Percentiles rank a stretch among this genome's conserved stretches.
Conservation (phyloP, 371 early-diverging fungal genomes). For the Parasitella parasitica region DNA sequence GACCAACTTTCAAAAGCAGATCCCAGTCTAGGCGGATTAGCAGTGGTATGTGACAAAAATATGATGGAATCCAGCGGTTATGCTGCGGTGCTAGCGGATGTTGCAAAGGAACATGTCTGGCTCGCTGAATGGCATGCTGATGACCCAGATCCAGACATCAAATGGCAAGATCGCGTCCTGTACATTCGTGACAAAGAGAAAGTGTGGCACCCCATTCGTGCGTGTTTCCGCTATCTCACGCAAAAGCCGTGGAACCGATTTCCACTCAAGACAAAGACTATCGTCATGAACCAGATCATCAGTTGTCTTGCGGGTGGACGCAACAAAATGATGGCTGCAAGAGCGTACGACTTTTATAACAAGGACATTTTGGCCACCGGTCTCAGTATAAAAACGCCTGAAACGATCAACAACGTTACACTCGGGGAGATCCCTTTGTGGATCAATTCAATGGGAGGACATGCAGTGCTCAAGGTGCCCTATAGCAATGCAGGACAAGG, state of each 20-base stretch:
- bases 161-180: constrained; percentile 81
- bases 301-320: constrained; percentile 92
- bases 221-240: constrained; percentile 91
- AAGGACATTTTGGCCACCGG: constrained; percentile 75
- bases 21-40: constrained; percentile 74
- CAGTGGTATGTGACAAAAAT: constrained; percentile 91
- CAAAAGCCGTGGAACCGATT: constrained; percentile 94
- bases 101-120: constrained; percentile 83
- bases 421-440: constrained; percentile 86
- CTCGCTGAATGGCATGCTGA: constrained; percentile 78
- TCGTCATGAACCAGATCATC: constrained; percentile 89
- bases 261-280: constrained; percentile 78
- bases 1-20: constrained; percentile 73
- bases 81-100: constrained; percentile 86
- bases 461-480: constrained; percentile 91
- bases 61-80: constrained; percentile 92
- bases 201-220: constrained; percentile 87
- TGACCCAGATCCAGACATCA: constrained; percentile 81
- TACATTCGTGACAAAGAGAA: constrained; percentile 66
- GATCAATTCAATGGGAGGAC: constrained; percentile 88
- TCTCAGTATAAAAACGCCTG: constrained; percentile 81
- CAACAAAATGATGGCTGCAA: constrained; percentile 95
- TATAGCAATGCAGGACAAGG: constrained; percentile 95
- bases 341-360: constrained; percentile 91
- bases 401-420: constrained; percentile 88